Percentiles rank a stretch among this genome's conserved stretches.
Conservation (phyloP, 495 filamentous ascomycete species). For the Filosporella fistucella region DNA sequence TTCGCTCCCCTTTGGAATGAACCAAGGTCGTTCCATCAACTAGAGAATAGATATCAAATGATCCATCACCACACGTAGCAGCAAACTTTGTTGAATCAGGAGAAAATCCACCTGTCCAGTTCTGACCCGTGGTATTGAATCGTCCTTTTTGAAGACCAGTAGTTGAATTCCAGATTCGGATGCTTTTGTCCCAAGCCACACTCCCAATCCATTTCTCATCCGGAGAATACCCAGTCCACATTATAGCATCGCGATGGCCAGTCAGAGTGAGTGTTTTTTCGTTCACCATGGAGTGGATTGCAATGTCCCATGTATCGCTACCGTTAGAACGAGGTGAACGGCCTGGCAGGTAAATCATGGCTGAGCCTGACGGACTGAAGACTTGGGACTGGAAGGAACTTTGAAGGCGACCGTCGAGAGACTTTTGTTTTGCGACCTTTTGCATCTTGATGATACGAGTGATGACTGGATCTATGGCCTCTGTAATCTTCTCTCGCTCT, state of each 20-base stretch:
- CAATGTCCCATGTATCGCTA: slow-evolving; percentile 2
- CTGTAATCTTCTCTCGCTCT: slow-evolving; percentile 1
- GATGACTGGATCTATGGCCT: slow-evolving; percentile 1
- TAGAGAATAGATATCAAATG: slow-evolving; percentile 6
- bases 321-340: neutral
- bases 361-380: slow-evolving; percentile 4
- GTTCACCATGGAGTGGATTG: slow-evolving; percentile 19
- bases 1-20: neutral
- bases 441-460: slow-evolving; percentile 3
- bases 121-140: slow-evolving; percentile 12
- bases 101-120: slow-evolving; percentile 9
- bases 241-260: slow-evolving; percentile 31
- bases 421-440: neutral
- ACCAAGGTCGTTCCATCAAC: neutral
- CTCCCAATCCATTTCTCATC: slow-evolving; percentile 27
- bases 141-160: slow-evolving; percentile 22
- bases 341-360: slow-evolving; percentile 6
- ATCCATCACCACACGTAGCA: slow-evolving; percentile 7
- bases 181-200: slow-evolving; percentile 29
- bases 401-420: neutral
- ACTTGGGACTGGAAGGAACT: slow-evolving; percentile 1
- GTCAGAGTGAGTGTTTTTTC: slow-evolving; percentile 16
- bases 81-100: slow-evolving; percentile 8
- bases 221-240: slow-evolving; percentile 28
- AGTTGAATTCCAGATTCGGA: slow-evolving; percentile 25